phyloP scores from a whole-genome alignment of 345 rosid species.

The Aethionema arabicum region DNA sequence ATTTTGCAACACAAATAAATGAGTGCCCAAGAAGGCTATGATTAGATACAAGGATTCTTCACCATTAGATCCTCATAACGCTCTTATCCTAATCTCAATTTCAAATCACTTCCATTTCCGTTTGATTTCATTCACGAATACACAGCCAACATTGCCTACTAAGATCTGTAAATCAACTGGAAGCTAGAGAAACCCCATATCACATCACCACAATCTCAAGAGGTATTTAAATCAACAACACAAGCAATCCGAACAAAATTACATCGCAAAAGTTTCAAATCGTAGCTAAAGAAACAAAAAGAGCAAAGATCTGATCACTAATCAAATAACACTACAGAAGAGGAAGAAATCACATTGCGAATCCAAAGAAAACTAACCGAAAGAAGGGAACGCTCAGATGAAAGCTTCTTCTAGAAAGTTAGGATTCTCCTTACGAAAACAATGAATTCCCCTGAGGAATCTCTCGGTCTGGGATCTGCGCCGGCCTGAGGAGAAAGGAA shows the following conservation, averaged over 20 bases:
- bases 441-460: slow-evolving; percentile 20
- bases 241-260: background rate
- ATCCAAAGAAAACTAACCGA: slow-evolving; percentile 17
- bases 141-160: background rate
- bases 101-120: background rate
- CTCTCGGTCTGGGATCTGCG: slow-evolving; percentile 20
- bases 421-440: slow-evolving; percentile 25
- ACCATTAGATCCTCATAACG: slow-evolving; percentile 3
- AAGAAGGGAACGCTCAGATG: background rate
- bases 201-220: background rate
- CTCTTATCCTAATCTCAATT: background rate
- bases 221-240: background rate
- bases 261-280: background rate
- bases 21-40: background rate
- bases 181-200: background rate
- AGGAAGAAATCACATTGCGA: background rate
- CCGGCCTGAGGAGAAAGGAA: slow-evolving; percentile 1
- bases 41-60: background rate
- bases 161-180: slow-evolving; percentile 13
- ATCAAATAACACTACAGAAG: slow-evolving; percentile 4
- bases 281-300: background rate
- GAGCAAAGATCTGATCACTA: background rate
- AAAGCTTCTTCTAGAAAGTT: slow-evolving; percentile 1
- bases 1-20: background rate
- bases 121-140: slow-evolving; percentile 12